A percentile compares a stretch with the other conserved stretches of the same genome.
Conservation (phyloP, 2,329 filamentous ascomycete species). For the Ophiostoma himal-ulmi region DNA sequence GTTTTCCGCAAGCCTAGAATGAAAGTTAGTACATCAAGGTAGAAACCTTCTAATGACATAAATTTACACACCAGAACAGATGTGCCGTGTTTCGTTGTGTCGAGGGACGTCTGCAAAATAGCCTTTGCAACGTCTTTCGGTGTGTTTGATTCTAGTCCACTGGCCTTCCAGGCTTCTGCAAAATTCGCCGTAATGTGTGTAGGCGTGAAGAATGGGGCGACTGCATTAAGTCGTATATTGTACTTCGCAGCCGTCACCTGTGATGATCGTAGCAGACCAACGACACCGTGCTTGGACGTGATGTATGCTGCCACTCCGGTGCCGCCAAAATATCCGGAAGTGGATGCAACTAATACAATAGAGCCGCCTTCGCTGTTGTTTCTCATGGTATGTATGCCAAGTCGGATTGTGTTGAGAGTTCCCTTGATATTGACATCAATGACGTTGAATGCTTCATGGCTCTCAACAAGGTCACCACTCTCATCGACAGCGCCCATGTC, state of each 20-base stretch:
- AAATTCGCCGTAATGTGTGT: conserved; percentile 40
- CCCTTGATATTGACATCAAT: conserved; percentile 42
- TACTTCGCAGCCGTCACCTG: conserved; percentile 22
- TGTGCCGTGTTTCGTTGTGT: neutral
- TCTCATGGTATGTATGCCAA: conserved; percentile 4
- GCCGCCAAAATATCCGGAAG: conserved; percentile 30
- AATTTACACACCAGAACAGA: neutral
- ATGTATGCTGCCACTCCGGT: conserved; percentile 29
- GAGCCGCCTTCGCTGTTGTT: neutral
- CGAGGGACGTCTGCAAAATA: neutral
- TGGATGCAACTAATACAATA: neutral
- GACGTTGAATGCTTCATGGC: conserved; percentile 30
- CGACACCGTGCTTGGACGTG: conserved; percentile 26
- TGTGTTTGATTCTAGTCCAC: conserved; percentile 37
- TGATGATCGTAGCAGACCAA: conserved; percentile 25
- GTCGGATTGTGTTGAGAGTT: conserved; percentile 35
- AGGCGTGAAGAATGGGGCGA: conserved; percentile 42
- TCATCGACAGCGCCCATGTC: neutral
- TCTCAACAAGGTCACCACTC: conserved; percentile 24
- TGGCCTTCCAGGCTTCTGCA: conserved; percentile 33
- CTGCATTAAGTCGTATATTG: conserved; percentile 37
- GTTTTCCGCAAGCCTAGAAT: neutral
- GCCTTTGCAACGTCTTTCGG: conserved; percentile 21
- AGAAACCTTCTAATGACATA: too few species aligned
- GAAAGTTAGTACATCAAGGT: neutral